A percentile compares a stretch with the other conserved stretches of the same genome.
Evolutionary conservation across 805 yeast genomes (phyloP).

Genomic region (Clavispora fructus): DNA sequence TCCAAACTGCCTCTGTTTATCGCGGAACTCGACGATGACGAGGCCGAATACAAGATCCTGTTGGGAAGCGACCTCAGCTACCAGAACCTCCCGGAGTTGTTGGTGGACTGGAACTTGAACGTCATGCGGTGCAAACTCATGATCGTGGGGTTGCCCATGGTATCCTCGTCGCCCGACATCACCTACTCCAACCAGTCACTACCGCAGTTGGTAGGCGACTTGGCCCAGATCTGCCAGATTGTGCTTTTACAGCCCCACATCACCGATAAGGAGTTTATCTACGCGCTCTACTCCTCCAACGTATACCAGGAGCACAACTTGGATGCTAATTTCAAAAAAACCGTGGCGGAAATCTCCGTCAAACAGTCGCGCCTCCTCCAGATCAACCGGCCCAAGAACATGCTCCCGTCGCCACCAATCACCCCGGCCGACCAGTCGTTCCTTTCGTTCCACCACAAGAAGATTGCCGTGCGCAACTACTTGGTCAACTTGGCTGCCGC

Average conservation of each 20-base stretch:
- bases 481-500: conserved; percentile 51
- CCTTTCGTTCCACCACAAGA: conserved; percentile 34
- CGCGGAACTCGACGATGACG: conserved; percentile 9
- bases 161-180: conserved; percentile 33
- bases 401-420: conserved; percentile 21
- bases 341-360: conserved; percentile 47
- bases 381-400: conserved; percentile 23
- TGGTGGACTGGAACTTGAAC: conserved; percentile 50
- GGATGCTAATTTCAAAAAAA: conserved; percentile 38
- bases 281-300: conserved; percentile 36
- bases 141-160: conserved; percentile 33
- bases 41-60: conserved; percentile 31
- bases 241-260: conserved; percentile 36
- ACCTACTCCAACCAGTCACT: conserved; percentile 26
- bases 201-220: conserved; percentile 39
- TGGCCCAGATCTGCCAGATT: conserved; percentile 36
- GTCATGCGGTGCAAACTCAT: conserved; percentile 45
- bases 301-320: conserved; percentile 46
- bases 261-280: conserved; percentile 38
- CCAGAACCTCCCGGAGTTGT: conserved; percentile 33
- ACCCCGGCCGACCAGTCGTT: conserved; percentile 26
- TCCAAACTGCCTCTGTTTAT: neutral
- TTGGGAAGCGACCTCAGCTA: conserved; percentile 36
- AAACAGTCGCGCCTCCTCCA: conserved; percentile 41
- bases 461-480: conserved; percentile 45